Base-by-base conservation (phyloP, 2,329 filamentous ascomycete species). In the Ceratocystis eucalypticola region DNA sequence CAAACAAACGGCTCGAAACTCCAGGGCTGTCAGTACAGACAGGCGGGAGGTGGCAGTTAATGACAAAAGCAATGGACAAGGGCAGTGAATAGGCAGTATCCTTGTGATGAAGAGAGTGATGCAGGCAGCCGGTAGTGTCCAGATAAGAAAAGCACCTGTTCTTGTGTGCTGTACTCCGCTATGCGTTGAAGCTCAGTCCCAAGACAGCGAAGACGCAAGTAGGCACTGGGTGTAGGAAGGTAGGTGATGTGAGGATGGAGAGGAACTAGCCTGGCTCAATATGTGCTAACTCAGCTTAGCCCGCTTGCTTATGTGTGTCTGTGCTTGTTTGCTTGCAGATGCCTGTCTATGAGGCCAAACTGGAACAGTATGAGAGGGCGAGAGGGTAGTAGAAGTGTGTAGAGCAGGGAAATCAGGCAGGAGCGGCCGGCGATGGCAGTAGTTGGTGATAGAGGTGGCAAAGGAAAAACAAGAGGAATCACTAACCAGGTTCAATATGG, bases 401-500 rank as follows among this genome's bases (percentile, higher is more conserved):
- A 57, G 53, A 22, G 53, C 22, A 57, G 22, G 53, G 53, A 28
- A 57, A 33, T 17, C 3, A 30, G 28, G 1, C 3, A 30, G 22
- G 22, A 57, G 30, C 48, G 48, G 48, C 48, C 48, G 48, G 48
- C 48, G 20, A 28, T 6, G 53, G 53, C 53, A 22, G 25, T 28
- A 15, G 53, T 20, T 50, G 22, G 10, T 30, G 53, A 22, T 57
- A 4, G 22, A 30, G 25, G 53, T 30, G 53, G 53, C 28, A 57
- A 57, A 57, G 53, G 53, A 57, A 57, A 30, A 57, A 57, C 22
- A 33, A 57, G 53, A 57, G 53, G 28, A 28, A n/a, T 61, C 30
- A 61, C 59, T 61, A 61, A 45, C 59, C 59, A 61, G 28, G 53
- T 57, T 41, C 53, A 22, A 57, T 55, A 57, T 57, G 53, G 53